These are phyloP conservation scores for Saturnispora kantuleensis DNA, from an alignment of 805 yeast species.

Conservation along the genomic window DNA sequence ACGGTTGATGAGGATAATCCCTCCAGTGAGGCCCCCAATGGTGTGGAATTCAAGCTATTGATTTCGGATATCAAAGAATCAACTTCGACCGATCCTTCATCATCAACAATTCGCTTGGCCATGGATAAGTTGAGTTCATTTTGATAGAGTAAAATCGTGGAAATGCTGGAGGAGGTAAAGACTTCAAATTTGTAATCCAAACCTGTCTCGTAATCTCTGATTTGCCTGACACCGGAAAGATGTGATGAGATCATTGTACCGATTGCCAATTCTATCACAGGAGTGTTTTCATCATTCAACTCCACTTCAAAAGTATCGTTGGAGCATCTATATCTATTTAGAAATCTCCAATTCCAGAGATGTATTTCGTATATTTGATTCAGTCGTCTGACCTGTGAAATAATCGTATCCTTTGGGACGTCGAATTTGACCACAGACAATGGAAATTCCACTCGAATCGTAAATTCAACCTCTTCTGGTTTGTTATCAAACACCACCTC, in stretches of 20 bases:
- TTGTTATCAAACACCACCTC: not conserved
- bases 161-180: not conserved
- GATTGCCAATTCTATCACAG: not conserved
- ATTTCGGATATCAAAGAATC: not conserved
- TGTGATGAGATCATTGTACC: constrained; percentile 1
- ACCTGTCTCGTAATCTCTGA: not conserved
- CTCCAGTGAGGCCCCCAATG: not conserved
- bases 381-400: constrained; percentile 1
- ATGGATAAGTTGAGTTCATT: not conserved
- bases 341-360: not conserved
- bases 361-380: constrained; percentile 13
- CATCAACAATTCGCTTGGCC: not conserved
- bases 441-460: not conserved
- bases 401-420: constrained; percentile 2
- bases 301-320: not conserved
- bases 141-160: not conserved
- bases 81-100: not conserved
- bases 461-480: not conserved
- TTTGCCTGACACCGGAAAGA: not conserved
- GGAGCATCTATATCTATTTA: not conserved
- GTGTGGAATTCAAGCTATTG: not conserved
- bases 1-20: not conserved
- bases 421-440: constrained; percentile 38
- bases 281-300: not conserved
- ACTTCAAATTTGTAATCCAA: constrained; percentile 1